Conservation (phyloP, 148 eudicot genomes). For the Talinum fruticosum region DNA sequence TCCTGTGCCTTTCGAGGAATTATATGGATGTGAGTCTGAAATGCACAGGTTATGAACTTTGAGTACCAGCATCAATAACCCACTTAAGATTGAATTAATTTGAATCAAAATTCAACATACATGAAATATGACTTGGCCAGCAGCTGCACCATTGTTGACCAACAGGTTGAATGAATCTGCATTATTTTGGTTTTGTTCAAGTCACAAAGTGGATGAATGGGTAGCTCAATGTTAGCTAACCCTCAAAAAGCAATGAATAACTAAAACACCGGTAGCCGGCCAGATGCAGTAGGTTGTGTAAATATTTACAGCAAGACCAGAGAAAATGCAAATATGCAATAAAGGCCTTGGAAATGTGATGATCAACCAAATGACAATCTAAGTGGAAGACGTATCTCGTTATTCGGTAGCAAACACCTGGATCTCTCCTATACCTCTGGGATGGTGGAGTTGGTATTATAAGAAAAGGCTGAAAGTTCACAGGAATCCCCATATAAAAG, state of each 20-base stretch:
- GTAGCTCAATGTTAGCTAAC: neutral
- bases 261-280: neutral
- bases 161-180: slow-evolving; percentile 96
- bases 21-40: slow-evolving; percentile 89
- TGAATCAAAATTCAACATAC: slow-evolving; percentile 35
- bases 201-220: neutral
- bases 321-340: neutral
- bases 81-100: neutral
- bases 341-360: neutral
- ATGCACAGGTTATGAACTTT: neutral
- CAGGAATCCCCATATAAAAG: neutral
- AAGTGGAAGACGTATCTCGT: no score
- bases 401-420: no score
- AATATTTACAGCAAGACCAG: neutral
- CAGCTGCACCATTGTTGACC: slow-evolving; percentile 92
- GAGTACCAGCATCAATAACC: neutral
- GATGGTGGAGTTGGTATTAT: no score
- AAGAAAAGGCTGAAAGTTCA: neutral
- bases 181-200: slow-evolving; percentile 10
- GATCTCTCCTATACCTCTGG: no score
- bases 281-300: neutral
- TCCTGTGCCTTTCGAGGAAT: slow-evolving; percentile 83
- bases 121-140: slow-evolving; percentile 96
- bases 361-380: neutral
- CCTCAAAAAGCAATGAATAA: neutral